Percentiles rank a stretch among this genome's conserved stretches.
Conservation (phyloP, 2,329 filamentous ascomycete species). For the Phaeomoniella chlamydospora region DNA sequence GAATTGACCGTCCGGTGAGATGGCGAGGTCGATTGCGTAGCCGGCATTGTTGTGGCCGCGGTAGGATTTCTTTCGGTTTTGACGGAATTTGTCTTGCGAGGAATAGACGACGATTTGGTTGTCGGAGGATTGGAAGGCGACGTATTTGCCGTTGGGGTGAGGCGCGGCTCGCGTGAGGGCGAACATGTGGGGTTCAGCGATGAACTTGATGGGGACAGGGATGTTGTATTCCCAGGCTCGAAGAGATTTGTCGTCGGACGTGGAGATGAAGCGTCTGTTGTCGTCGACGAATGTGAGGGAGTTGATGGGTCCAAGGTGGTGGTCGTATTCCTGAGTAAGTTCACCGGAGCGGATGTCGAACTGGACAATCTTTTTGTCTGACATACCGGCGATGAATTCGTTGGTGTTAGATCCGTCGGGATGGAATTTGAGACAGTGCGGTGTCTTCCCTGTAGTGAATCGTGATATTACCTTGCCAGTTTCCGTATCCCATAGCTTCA, state of each 20-base stretch:
- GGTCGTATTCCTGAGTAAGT: constrained; percentile 92
- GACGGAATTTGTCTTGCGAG: constrained; percentile 85
- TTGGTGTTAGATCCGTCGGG: constrained; percentile 60
- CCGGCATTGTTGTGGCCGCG: constrained; percentile 92
- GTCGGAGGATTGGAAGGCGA: constrained; percentile 83
- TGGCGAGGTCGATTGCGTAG: constrained; percentile 76
- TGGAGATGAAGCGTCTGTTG: constrained; percentile 91
- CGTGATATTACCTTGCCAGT: constrained; percentile 76
- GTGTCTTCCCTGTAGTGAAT: constrained; percentile 88
- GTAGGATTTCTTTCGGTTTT: constrained; percentile 95
- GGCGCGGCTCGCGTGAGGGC: constrained; percentile 73
- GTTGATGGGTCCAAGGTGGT: constrained; percentile 94
- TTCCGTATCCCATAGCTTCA: constrained; percentile 98
- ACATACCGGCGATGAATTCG: constrained; percentile 93
- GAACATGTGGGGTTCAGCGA: constrained; percentile 96
- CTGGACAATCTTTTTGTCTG: constrained; percentile 96
- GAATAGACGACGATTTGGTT: constrained; percentile 97
- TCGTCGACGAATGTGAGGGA: constrained; percentile 94
- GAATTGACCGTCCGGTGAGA: constrained; percentile 85
- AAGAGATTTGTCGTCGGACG: constrained; percentile 90
- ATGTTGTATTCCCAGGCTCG: constrained; percentile 98
- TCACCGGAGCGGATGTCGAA: constrained; percentile 77
- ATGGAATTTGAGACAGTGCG: constrained; percentile 90
- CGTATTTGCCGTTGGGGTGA: constrained; percentile 85
- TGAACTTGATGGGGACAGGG: constrained; percentile 95